Percentiles rank a stretch among this genome's conserved stretches.
These are phyloP conservation scores for Rutstroemia sp. DNA, from an alignment of 2,329 filamentous ascomycete species.

Conservation along the genomic window DNA sequence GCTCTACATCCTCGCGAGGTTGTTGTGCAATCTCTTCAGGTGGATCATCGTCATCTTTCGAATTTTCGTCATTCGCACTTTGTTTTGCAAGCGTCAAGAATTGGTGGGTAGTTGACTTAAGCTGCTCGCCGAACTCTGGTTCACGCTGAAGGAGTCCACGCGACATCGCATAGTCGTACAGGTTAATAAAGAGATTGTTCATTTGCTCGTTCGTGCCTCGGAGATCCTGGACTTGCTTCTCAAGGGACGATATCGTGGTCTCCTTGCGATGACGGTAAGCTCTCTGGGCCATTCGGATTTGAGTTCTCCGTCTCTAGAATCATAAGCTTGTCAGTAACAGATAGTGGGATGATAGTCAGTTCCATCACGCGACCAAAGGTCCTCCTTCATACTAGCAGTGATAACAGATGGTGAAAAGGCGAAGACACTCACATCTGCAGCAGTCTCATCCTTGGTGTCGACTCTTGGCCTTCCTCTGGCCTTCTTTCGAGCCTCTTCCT, in stretches of 20 bases:
- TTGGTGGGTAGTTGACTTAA: constrained; percentile 49
- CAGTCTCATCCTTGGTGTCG: constrained; percentile 69
- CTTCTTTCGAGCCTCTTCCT: constrained; percentile 48
- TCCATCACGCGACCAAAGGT: background rate
- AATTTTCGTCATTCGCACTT: constrained; percentile 35
- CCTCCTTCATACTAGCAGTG: background rate
- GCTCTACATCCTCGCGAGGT: background rate
- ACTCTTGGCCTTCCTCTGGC: constrained; percentile 67
- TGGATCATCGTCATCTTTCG: constrained; percentile 14
- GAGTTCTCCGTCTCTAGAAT: constrained; percentile 66
- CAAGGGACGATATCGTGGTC: constrained; percentile 65
- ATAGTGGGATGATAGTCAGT: background rate
- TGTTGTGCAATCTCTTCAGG: constrained; percentile 13
- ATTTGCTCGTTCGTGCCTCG: constrained; percentile 65
- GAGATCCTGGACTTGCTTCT: constrained; percentile 62
- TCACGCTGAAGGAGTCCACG: constrained; percentile 50
- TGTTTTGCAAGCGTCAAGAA: constrained; percentile 49
- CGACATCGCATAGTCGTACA: constrained; percentile 54
- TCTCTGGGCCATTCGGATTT: constrained; percentile 79
- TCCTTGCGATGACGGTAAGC: constrained; percentile 84
- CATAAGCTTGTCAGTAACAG: constrained; percentile 1
- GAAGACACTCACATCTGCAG: constrained; percentile 60
- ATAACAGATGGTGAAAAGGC: background rate
- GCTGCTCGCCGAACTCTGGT: constrained; percentile 48
- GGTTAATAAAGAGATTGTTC: constrained; percentile 60